Conservation (phyloP, 164 flowering plant species). For the Stephania cephalantha region DNA sequence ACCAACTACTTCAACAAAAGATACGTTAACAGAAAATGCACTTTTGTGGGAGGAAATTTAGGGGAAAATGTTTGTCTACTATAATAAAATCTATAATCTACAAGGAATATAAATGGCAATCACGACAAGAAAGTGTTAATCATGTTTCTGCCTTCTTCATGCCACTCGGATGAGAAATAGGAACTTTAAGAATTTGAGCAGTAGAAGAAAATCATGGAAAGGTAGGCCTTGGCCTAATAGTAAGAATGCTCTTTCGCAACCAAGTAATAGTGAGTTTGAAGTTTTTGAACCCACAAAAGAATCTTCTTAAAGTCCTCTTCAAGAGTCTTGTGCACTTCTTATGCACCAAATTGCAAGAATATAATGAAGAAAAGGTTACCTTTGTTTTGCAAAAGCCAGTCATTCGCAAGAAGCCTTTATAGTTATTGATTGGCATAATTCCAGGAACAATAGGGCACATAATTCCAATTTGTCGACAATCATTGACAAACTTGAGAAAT, state of each 20-base stretch:
- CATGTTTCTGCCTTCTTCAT: neutral
- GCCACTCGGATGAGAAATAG: neutral
- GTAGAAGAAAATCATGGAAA: neutral
- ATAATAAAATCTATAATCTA: neutral
- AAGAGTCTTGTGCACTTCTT: neutral
- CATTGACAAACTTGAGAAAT: slow-evolving; percentile 89
- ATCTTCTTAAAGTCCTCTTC: neutral
- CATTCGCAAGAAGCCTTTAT: slow-evolving; percentile 91
- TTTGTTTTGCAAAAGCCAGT: slow-evolving; percentile 95
- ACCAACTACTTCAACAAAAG: neutral
- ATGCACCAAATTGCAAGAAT: neutral
- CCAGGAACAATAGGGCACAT: slow-evolving; percentile 97
- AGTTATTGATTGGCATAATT: slow-evolving; percentile 95
- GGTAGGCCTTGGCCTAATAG: neutral
- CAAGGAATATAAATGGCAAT: neutral
- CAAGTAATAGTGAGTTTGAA: neutral
- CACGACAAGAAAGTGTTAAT: neutral
- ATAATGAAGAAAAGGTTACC: slow-evolving; percentile 35
- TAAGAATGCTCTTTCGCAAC: neutral
- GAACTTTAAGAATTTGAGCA: neutral
- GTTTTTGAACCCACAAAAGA: neutral
- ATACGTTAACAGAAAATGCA: neutral
- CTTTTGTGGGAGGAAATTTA: neutral
- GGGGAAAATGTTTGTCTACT: neutral
- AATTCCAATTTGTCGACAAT: slow-evolving; percentile 93